Percentiles rank a stretch among this genome's conserved stretches.
Evolutionary conservation across 768 basidiomycete genomes (phyloP).

Genomic region (Phaeotremella skinneri): DNA sequence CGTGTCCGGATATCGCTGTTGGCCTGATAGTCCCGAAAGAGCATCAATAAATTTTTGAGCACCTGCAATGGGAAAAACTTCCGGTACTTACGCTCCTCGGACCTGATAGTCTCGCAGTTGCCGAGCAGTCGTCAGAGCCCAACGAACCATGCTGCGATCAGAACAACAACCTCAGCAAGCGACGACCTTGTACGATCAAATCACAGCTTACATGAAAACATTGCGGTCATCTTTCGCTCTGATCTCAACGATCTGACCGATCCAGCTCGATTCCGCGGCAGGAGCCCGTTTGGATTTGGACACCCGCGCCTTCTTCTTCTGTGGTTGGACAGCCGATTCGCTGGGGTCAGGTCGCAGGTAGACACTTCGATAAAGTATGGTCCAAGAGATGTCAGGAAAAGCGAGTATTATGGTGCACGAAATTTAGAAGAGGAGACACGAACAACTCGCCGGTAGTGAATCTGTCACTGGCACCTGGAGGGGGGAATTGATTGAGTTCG

Average conservation of each 20-base stretch:
- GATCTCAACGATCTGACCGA: slow-evolving; percentile 24
- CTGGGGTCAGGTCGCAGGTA: neutral
- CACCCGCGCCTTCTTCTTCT: neutral
- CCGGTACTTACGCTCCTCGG: slow-evolving; percentile 2
- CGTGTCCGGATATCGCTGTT: neutral
- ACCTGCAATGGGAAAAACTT: neutral
- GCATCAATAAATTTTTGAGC: neutral
- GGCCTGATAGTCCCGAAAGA: neutral
- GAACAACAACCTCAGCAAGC: neutral
- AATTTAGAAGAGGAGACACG: neutral
- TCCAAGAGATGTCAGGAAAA: neutral
- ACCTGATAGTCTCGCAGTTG: slow-evolving; percentile 12
- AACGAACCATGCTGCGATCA: slow-evolving; percentile 17
- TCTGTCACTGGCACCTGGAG: neutral
- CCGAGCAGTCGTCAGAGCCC: slow-evolving; percentile 16
- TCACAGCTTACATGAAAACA: slow-evolving; percentile 24
- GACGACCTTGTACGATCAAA: too few relatives aligned
- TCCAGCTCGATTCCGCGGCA: slow-evolving; percentile 14
- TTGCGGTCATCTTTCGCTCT: slow-evolving; percentile 19
- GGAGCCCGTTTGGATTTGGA: neutral
- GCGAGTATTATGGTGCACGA: neutral
- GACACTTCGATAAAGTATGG: neutral
- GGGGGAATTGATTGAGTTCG: too few relatives aligned
- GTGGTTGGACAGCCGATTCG: neutral
- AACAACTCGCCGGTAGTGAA: neutral